Percentiles rank a stretch among this genome's conserved stretches.
phyloP scores from a whole-genome alignment of 805 yeast species.

The Debaryomyces castellii region DNA sequence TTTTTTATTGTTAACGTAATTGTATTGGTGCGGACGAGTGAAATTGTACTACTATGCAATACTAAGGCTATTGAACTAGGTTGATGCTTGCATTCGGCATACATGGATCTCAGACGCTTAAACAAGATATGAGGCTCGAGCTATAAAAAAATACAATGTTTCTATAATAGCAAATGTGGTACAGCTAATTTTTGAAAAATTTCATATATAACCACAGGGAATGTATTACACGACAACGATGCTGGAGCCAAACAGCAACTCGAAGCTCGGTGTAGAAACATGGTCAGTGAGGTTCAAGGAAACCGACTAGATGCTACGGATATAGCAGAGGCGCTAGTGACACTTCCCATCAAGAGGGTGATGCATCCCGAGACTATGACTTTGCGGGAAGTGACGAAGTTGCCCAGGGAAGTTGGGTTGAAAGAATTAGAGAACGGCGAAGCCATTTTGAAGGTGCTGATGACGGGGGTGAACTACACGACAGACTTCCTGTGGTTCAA shows the following conservation, averaged over 20 bases:
- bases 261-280: not conserved
- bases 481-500: slow-evolving; percentile 23
- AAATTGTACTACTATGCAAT: not conserved
- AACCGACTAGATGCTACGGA: not conserved
- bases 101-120: not conserved
- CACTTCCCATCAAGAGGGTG: slow-evolving; percentile 26
- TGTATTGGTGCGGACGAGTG: not conserved
- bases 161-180: not conserved
- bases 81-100: not conserved
- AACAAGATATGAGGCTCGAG: not conserved
- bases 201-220: not conserved
- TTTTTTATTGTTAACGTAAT: not conserved
- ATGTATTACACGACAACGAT: not conserved
- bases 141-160: not conserved
- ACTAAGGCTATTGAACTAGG: not conserved
- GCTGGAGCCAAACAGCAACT: too few relatives aligned
- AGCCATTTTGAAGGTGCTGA: slow-evolving; percentile 23
- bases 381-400: slow-evolving; percentile 24
- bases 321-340: slow-evolving; percentile 1
- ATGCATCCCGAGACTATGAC: slow-evolving; percentile 16
- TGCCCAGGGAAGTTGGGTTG: slow-evolving; percentile 22
- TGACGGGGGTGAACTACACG: slow-evolving; percentile 26
- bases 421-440: slow-evolving; percentile 11
- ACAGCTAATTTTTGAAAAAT: not conserved
- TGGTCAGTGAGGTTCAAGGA: not conserved